A percentile compares a stretch with the other conserved stretches of the same genome.
Evolutionary conservation across 495 filamentous ascomycete species (phyloP).

Genomic region (Talaromyces trachyspermus): DNA sequence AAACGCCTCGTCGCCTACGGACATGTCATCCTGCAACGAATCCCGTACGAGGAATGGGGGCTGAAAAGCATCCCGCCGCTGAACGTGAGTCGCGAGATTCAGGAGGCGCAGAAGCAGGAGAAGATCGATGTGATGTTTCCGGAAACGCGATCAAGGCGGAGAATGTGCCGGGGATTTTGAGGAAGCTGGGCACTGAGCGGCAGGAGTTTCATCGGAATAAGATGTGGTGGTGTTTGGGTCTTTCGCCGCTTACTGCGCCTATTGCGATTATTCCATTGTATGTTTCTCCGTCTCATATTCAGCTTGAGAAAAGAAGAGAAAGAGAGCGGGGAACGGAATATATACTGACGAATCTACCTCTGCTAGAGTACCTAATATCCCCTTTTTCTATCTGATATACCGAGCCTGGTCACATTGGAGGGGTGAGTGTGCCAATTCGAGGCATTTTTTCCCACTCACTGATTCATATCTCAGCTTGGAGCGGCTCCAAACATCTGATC

Average conservation of each 20-base stretch:
- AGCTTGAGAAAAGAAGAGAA: no score
- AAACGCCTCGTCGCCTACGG: conserved; percentile 77
- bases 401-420: conserved; percentile 66
- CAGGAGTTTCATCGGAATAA: conserved; percentile 67
- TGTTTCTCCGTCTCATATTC: conserved; percentile 19
- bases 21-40: conserved; percentile 73
- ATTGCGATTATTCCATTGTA: conserved; percentile 80
- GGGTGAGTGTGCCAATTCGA: conserved; percentile 29
- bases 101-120: conserved; percentile 54
- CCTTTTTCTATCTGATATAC: conserved; percentile 92
- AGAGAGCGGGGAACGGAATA: no score
- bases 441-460: neutral
- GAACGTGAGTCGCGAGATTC: conserved; percentile 53
- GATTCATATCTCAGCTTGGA: conserved; percentile 44
- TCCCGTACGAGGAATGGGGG: conserved; percentile 96
- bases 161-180: conserved; percentile 52
- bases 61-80: conserved; percentile 89
- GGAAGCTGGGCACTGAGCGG: conserved; percentile 63
- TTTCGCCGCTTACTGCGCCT: conserved; percentile 78
- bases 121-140: conserved; percentile 77
- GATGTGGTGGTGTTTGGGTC: conserved; percentile 71
- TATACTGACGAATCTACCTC: neutral
- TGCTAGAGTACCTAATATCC: conserved; percentile 80
- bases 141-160: conserved; percentile 55
- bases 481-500: conserved; percentile 77